phyloP scores from a whole-genome alignment of 257 asterid species.

The Solanum corneliomulleri region DNA sequence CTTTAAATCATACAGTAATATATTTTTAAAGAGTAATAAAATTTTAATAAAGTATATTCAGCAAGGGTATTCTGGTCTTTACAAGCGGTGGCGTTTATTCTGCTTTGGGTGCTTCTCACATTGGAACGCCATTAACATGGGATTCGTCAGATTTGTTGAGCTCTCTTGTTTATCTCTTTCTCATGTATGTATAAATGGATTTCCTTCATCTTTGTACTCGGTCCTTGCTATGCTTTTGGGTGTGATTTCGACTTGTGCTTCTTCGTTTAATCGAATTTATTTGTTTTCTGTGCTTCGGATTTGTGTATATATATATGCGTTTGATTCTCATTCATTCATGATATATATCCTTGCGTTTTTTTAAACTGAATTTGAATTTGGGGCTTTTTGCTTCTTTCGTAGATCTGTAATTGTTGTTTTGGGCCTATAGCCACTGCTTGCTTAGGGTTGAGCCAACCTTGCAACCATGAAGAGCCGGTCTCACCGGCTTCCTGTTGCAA shows the following conservation, averaged over 20 bases:
- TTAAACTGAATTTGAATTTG: background rate
- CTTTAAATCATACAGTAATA: too few relatives aligned
- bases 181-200: background rate
- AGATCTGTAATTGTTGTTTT: background rate
- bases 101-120: background rate
- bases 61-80: background rate
- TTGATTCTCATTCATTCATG: background rate
- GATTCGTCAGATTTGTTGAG: background rate
- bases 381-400: background rate
- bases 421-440: background rate
- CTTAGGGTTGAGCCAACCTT: background rate
- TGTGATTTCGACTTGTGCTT: background rate
- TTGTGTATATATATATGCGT: background rate
- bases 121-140: background rate
- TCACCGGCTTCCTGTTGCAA: conserved; percentile 57
- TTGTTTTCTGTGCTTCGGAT: background rate
- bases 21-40: background rate
- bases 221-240: background rate
- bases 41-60: background rate
- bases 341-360: background rate
- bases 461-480: conserved; percentile 70
- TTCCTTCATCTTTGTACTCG: background rate
- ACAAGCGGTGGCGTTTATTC: background rate
- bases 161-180: background rate
- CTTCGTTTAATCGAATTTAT: background rate